A percentile compares a stretch with the other conserved stretches of the same genome.
These are phyloP conservation scores for Pterocarpus macrocarpus DNA, from an alignment of 306 rosid genomes.

Conservation along the genomic window DNA sequence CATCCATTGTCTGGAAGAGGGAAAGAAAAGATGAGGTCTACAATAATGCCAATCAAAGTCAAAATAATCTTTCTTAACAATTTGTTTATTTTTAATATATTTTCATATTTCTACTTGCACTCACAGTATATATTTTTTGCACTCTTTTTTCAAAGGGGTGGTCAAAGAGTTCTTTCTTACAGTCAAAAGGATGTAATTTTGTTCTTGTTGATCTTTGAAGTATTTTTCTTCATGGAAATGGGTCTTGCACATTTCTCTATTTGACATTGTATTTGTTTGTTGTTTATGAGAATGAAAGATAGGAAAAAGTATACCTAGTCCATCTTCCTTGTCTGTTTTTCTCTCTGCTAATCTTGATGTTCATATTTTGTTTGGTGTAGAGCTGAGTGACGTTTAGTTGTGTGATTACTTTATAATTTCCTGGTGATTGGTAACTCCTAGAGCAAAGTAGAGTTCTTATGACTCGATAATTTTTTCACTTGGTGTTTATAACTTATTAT, in stretches of 20 bases:
- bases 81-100: background rate
- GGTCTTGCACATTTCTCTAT: slow-evolving; percentile 36
- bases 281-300: slow-evolving; percentile 40
- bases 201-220: slow-evolving; percentile 25
- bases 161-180: slow-evolving; percentile 40
- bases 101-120: slow-evolving; percentile 28
- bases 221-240: slow-evolving; percentile 19
- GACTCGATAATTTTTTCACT: too few relatives aligned
- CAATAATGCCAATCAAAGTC: slow-evolving; percentile 54
- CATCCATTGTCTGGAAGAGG: slow-evolving; percentile 57
- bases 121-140: slow-evolving; percentile 42
- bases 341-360: background rate
- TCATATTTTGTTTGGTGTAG: background rate
- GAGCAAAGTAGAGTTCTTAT: too few relatives aligned
- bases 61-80: slow-evolving; percentile 51
- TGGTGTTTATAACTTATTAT: too few relatives aligned
- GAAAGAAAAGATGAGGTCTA: slow-evolving; percentile 57
- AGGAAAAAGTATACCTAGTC: slow-evolving; percentile 15
- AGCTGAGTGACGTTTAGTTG: background rate
- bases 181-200: slow-evolving; percentile 43
- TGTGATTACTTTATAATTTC: background rate
- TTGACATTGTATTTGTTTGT: slow-evolving; percentile 41
- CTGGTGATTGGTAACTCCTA: too few relatives aligned
- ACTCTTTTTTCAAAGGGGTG: slow-evolving; percentile 34
- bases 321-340: background rate